phyloP scores from a whole-genome alignment of 1,284 basidiomycete species.

The Trametes polyzona region DNA sequence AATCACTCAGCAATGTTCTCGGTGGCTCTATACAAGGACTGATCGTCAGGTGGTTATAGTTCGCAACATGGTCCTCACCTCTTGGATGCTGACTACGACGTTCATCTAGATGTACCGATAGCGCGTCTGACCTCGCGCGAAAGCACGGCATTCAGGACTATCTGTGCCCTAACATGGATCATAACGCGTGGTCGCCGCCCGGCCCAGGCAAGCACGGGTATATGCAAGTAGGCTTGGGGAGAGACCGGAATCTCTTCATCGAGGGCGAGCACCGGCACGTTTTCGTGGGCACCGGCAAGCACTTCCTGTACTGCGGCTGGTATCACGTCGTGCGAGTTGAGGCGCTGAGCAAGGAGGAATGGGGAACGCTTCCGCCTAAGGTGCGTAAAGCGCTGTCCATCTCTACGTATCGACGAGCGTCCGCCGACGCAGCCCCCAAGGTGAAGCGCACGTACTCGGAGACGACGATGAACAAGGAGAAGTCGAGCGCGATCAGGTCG shows the following conservation, averaged over 20 bases:
- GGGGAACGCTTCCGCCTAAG: conserved; percentile 25
- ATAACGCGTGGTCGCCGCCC: conserved; percentile 29
- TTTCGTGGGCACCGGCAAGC: conserved; percentile 26
- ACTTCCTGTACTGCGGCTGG: conserved; percentile 25
- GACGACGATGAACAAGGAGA: conserved; percentile 39
- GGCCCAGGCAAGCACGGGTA: conserved; percentile 29
- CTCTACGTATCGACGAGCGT: neutral
- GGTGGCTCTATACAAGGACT: conserved; percentile 27
- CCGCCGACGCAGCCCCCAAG: conserved; percentile 2
- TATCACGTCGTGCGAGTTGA: conserved; percentile 27
- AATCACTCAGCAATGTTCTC: conserved; percentile 23
- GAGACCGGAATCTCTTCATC: conserved; percentile 25
- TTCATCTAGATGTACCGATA: conserved; percentile 15
- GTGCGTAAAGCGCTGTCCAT: conserved; percentile 6
- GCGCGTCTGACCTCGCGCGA: conserved; percentile 22
- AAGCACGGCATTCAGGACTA: conserved; percentile 22
- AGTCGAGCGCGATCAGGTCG: conserved; percentile 37
- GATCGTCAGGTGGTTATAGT: conserved; percentile 28
- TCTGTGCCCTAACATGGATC: conserved; percentile 30
- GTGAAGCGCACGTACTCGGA: conserved; percentile 25
- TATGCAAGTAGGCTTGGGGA: conserved; percentile 30
- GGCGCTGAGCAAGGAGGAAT: conserved; percentile 24
- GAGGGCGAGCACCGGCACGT: conserved; percentile 22
- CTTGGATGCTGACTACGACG: neutral
- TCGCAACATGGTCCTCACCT: neutral